These are phyloP conservation scores for Podochytrium sp. DNA, from an alignment of 192 early-diverging fungal genomes.

Conservation along the genomic window DNA sequence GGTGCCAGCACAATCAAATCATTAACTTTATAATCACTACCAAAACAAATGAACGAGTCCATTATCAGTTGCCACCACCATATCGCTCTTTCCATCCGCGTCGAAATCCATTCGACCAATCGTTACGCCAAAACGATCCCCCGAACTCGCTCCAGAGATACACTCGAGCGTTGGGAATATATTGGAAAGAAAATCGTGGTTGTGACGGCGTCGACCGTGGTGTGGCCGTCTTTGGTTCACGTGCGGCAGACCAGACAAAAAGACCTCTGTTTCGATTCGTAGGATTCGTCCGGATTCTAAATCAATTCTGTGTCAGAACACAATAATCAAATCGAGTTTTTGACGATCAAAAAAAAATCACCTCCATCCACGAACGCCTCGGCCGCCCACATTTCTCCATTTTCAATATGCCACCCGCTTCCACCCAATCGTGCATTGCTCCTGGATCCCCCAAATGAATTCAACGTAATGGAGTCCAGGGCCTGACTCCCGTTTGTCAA, in stretches of 20 bases:
- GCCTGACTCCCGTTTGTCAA: not conserved
- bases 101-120: slow-evolving; percentile 20
- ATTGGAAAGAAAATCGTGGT: not conserved
- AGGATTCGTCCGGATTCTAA: slow-evolving; percentile 9
- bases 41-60: slow-evolving; percentile 15
- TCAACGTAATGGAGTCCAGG: not conserved
- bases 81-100: slow-evolving; percentile 3
- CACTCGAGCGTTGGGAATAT: slow-evolving; percentile 2
- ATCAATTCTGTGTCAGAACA: not conserved
- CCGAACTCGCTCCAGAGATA: not conserved
- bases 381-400: slow-evolving; percentile 17
- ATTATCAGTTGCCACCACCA: slow-evolving; percentile 12
- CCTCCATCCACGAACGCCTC: slow-evolving; percentile 20
- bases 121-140: slow-evolving; percentile 12
- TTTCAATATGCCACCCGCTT: not conserved
- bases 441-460: not conserved
- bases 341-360: too few species aligned
- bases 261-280: not conserved
- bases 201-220: not conserved
- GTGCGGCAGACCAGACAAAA: not conserved
- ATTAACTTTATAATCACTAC: too few species aligned
- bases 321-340: not conserved
- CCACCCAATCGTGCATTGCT: slow-evolving; percentile 25
- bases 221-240: not conserved
- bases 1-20: too few species aligned